Evolutionary conservation across 2,329 filamentous ascomycete species (phyloP).

Genomic region (Neonectria hederae): DNA sequence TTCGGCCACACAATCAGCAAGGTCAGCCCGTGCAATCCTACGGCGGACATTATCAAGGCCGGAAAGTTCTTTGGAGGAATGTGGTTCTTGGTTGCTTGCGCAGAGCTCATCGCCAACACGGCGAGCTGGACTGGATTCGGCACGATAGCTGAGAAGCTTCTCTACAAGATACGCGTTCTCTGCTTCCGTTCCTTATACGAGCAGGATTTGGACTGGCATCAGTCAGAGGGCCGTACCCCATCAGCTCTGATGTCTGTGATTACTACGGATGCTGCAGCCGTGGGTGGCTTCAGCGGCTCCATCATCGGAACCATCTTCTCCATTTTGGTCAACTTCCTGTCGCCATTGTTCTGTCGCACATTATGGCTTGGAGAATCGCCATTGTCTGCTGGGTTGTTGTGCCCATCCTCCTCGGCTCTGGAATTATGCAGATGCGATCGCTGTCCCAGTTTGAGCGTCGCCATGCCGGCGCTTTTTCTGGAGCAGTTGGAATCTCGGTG

Average conservation of each 20-base stretch:
- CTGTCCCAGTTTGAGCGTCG: slow-evolving; percentile 70
- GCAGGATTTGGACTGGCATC: slow-evolving; percentile 77
- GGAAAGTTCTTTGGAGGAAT: slow-evolving; percentile 63
- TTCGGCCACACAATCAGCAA: slow-evolving; percentile 54
- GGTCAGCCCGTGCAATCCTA: slow-evolving; percentile 58
- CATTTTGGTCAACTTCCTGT: slow-evolving; percentile 74
- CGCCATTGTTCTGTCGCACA: slow-evolving; percentile 74
- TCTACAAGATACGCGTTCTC: slow-evolving; percentile 70
- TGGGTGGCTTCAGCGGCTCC: slow-evolving; percentile 75
- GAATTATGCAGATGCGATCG: slow-evolving; percentile 73
- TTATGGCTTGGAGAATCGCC: slow-evolving; percentile 80
- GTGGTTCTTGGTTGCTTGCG: slow-evolving; percentile 63
- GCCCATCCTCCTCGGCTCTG: slow-evolving; percentile 73
- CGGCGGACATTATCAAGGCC: slow-evolving; percentile 48
- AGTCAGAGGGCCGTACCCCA: slow-evolving; percentile 70
- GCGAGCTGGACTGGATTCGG: slow-evolving; percentile 63
- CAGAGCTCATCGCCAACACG: slow-evolving; percentile 62
- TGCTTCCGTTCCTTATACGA: slow-evolving; percentile 72
- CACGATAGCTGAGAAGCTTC: slow-evolving; percentile 66
- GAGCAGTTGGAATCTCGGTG: slow-evolving; percentile 70
- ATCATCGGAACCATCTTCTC: slow-evolving; percentile 76
- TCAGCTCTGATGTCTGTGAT: slow-evolving; percentile 72
- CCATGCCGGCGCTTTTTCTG: slow-evolving; percentile 71
- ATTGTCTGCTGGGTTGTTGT: slow-evolving; percentile 75
- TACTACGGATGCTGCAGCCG: slow-evolving; percentile 72